These are phyloP conservation scores for Brassica rapa DNA, from an alignment of 345 rosid genomes.

Conservation along the genomic window DNA sequence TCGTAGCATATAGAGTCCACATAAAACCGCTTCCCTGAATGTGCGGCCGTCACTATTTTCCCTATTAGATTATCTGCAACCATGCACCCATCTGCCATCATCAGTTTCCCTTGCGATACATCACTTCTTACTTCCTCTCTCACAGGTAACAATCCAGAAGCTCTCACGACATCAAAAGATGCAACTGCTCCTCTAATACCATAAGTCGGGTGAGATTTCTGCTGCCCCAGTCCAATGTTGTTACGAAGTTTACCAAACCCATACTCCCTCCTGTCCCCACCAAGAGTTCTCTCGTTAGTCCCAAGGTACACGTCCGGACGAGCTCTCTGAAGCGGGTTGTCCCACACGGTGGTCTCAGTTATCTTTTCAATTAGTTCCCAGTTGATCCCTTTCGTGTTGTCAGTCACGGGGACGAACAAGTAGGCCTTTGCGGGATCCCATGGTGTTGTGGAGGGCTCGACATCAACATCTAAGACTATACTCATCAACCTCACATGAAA, in stretches of 20 bases:
- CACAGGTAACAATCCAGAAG: slow-evolving; percentile 80
- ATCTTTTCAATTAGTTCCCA: slow-evolving; percentile 79
- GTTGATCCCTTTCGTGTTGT: slow-evolving; percentile 74
- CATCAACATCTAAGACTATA: slow-evolving; percentile 97
- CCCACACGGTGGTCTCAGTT: slow-evolving; percentile 68
- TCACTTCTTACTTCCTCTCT: slow-evolving; percentile 50
- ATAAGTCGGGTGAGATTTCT: slow-evolving; percentile 94
- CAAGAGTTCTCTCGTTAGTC: slow-evolving; percentile 95
- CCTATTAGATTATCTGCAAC: slow-evolving; percentile 70
- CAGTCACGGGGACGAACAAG: slow-evolving; percentile 89
- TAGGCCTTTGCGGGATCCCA: slow-evolving; percentile 99
- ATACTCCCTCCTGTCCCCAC: slow-evolving; percentile 98
- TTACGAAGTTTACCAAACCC: slow-evolving; percentile 95
- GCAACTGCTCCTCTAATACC: slow-evolving; percentile 99
- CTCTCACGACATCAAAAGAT: slow-evolving; percentile 86
- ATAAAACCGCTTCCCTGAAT: slow-evolving; percentile 97
- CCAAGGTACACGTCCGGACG: slow-evolving; percentile 98
- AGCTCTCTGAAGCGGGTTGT: slow-evolving; percentile 96
- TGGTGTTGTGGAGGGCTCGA: slow-evolving; percentile 97
- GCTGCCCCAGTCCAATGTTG: slow-evolving; percentile 81
- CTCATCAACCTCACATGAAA: slow-evolving; percentile 99
- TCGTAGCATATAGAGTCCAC: slow-evolving; percentile 86
- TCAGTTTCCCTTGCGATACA: slow-evolving; percentile 54
- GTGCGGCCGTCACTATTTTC: slow-evolving; percentile 91
- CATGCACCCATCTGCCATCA: slow-evolving; percentile 79